phyloP scores from a whole-genome alignment of 345 rosid species.

The Euclidium syriacum region DNA sequence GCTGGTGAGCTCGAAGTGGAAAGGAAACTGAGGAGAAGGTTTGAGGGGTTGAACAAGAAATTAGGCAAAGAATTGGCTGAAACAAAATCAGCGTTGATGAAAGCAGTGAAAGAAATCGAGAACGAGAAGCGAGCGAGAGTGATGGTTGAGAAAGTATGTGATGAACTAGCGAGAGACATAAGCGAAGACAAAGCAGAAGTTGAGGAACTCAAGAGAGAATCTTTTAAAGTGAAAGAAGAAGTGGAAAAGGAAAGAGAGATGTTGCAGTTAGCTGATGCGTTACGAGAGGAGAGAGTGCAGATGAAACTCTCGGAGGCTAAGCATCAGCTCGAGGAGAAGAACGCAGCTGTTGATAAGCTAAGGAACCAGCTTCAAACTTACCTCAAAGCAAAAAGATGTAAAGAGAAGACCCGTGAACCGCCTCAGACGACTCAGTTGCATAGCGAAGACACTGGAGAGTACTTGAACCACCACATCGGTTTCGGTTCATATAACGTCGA shows the following conservation, averaged over 20 bases:
- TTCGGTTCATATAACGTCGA: conserved; percentile 40
- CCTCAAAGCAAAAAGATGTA: conserved; percentile 54
- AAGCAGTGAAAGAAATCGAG: conserved; percentile 77
- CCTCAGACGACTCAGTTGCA: conserved; percentile 33
- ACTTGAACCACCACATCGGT: conserved; percentile 33
- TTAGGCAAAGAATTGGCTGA: conserved; percentile 78
- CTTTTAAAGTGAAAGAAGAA: conserved; percentile 56
- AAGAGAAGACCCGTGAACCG: conserved; percentile 51
- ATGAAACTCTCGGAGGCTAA: conserved; percentile 79
- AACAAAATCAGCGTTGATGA: conserved; percentile 58
- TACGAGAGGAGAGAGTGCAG: conserved; percentile 70
- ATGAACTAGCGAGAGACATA: conserved; percentile 67
- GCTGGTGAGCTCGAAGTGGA: conserved; percentile 89
- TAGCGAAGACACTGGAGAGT: conserved; percentile 51
- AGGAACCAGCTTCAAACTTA: conserved; percentile 82
- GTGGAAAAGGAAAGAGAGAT: conserved; percentile 85
- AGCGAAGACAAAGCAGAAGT: conserved; percentile 58
- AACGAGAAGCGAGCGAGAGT: conserved; percentile 78
- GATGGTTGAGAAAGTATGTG: conserved; percentile 76
- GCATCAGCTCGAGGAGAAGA: conserved; percentile 72
- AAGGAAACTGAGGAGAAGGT: conserved; percentile 72
- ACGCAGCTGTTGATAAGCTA: conserved; percentile 72
- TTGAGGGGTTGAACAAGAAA: conserved; percentile 93
- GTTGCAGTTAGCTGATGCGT: conserved; percentile 61
- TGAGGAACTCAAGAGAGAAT: conserved; percentile 62